phyloP scores from a whole-genome alignment of 2,329 filamentous ascomycete genomes.

The Colletotrichum chrysophilum region DNA sequence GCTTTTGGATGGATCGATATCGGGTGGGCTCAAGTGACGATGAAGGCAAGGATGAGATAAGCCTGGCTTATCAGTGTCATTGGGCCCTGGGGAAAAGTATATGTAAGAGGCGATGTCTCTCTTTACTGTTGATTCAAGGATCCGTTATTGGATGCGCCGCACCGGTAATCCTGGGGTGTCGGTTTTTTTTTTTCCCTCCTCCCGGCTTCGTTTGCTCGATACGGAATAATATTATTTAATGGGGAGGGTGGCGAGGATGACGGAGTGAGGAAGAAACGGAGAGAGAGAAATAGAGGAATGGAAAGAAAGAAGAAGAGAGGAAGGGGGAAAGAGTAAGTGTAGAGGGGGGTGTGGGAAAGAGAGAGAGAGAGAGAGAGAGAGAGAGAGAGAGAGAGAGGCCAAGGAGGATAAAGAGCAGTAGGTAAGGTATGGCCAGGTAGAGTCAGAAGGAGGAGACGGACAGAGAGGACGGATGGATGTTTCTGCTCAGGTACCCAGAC shows the following conservation, averaged over 20 bases:
- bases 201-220: background rate
- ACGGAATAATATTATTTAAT: background rate
- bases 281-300: background rate
- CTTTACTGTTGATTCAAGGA: background rate
- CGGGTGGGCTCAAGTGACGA: constrained; percentile 50
- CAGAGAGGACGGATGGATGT: background rate
- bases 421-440: background rate
- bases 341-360: background rate
- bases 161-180: background rate
- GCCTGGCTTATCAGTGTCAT: constrained; percentile 64
- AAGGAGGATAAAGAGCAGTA: constrained; percentile 3
- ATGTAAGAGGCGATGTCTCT: constrained; percentile 18
- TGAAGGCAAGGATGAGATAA: constrained; percentile 61
- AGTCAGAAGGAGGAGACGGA: background rate
- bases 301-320: background rate
- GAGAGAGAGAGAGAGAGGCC: background rate
- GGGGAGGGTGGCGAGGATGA: constrained; percentile 9
- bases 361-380: too few species aligned
- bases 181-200: background rate
- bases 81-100: constrained; percentile 32
- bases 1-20: constrained; percentile 20
- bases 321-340: background rate
- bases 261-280: background rate
- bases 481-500: background rate
- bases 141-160: background rate